Evolutionary conservation across 225 moss, liverwort and hornwort genomes (phyloP).

Genomic region (Neckera pumila): DNA sequence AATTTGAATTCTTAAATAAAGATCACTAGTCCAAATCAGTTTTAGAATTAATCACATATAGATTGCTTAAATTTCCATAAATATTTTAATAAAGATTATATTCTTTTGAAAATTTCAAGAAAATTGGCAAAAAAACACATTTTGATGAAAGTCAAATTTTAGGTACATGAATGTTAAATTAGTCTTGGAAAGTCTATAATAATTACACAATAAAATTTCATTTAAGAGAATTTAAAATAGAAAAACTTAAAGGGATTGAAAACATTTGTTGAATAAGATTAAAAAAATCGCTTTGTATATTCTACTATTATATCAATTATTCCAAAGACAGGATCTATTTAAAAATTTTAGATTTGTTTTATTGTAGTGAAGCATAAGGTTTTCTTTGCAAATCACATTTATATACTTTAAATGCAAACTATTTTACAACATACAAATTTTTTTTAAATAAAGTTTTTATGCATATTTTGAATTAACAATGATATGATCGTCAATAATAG

Average conservation of each 20-base stretch:
- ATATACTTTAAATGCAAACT: too few species aligned
- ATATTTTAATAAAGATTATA: too few species aligned
- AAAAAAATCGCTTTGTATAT: neutral
- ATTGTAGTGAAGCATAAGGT: neutral
- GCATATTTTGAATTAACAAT: neutral
- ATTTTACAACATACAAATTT: neutral
- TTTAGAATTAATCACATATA: too few species aligned
- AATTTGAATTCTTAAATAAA: neutral
- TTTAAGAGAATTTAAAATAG: too few species aligned
- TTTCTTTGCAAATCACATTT: neutral
- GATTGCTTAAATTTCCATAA: neutral
- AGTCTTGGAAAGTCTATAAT: neutral
- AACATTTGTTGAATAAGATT: neutral
- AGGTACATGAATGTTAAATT: neutral
- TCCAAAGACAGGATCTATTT: neutral
- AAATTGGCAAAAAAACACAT: too few species aligned
- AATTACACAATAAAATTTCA: too few species aligned
- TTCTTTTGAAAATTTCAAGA: neutral
- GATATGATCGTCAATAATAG: neutral
- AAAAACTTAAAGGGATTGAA: neutral
- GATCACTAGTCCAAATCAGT: rapidly evolving
- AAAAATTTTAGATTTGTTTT: too few species aligned
- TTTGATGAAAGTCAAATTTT: too few species aligned
- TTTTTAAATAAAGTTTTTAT: too few species aligned
- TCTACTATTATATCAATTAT: neutral